Evolutionary conservation across 2,329 filamentous ascomycete genomes (phyloP).

Genomic region (Penicillium sp.): DNA sequence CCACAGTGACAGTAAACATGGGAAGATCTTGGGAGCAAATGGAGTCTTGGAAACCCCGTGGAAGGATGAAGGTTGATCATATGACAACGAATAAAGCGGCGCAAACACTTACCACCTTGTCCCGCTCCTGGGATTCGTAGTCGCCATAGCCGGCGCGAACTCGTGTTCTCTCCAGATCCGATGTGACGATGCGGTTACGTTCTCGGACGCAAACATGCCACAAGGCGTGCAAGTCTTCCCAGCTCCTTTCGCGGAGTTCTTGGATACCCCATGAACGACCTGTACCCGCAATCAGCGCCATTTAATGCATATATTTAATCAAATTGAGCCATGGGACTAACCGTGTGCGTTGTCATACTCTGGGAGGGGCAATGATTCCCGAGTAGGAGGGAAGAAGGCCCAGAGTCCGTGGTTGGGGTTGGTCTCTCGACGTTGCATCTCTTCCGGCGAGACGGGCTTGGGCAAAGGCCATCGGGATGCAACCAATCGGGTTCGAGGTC

Average conservation of each 20-base stretch:
- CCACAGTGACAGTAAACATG: neutral
- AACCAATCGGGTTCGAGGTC: slow-evolving; percentile 71
- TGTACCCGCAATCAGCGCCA: slow-evolving; percentile 31
- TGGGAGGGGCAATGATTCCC: slow-evolving; percentile 69
- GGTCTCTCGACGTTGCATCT: slow-evolving; percentile 48
- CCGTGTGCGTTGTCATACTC: slow-evolving; percentile 70
- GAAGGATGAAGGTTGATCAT: neutral
- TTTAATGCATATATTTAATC: neutral
- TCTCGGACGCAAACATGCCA: slow-evolving; percentile 97
- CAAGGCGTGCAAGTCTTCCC: slow-evolving; percentile 86
- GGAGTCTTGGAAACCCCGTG: neutral
- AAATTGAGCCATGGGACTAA: slow-evolving; percentile 30
- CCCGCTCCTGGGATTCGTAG: slow-evolving; percentile 64
- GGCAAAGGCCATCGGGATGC: slow-evolving; percentile 73
- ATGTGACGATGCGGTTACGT: slow-evolving; percentile 83
- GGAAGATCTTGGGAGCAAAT: neutral
- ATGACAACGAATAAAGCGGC: neutral
- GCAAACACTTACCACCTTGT: slow-evolving; percentile 61
- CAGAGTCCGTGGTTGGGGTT: slow-evolving; percentile 84
- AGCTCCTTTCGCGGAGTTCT: slow-evolving; percentile 85
- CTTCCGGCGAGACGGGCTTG: slow-evolving; percentile 64
- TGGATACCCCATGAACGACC: slow-evolving; percentile 79
- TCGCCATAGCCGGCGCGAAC: slow-evolving; percentile 73
- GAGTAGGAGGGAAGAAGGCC: slow-evolving; percentile 80
- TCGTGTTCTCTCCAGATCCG: slow-evolving; percentile 66